phyloP scores from a whole-genome alignment of 495 filamentous ascomycete genomes.

The Aspergillus homomorphus region DNA sequence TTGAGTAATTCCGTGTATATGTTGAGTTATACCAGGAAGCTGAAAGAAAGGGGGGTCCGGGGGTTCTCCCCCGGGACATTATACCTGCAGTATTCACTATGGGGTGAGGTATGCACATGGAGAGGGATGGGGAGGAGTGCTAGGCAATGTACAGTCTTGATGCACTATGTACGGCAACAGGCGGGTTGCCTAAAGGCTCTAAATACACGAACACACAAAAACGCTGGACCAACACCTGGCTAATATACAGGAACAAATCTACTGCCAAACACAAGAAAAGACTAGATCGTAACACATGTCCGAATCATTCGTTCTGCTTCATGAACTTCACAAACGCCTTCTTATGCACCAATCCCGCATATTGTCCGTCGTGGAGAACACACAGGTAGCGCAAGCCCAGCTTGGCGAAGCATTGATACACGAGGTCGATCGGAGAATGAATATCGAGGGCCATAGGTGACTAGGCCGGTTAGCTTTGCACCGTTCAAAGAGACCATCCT shows the following conservation, averaged over 20 bases:
- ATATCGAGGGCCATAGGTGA: conserved; percentile 87
- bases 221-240: conserved; percentile 3
- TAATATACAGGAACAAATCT: conserved; percentile 10
- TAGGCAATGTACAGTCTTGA: neutral
- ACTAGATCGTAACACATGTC: neutral
- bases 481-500: neutral
- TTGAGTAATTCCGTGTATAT: conserved; percentile 15
- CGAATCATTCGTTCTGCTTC: conserved; percentile 66
- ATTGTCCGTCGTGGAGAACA: conserved; percentile 77
- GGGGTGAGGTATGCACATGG: neutral
- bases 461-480: conserved; percentile 26
- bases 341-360: conserved; percentile 92
- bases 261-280: neutral
- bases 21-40: no score
- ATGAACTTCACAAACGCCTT: conserved; percentile 96
- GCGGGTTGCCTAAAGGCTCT: neutral
- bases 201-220: conserved; percentile 3
- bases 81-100: neutral
- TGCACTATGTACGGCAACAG: neutral
- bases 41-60: no score
- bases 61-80: no score
- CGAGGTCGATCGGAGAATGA: conserved; percentile 86
- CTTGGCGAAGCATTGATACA: conserved; percentile 97
- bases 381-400: conserved; percentile 90
- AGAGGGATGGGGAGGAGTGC: neutral